A percentile compares a stretch with the other conserved stretches of the same genome.
These are phyloP conservation scores for Gracilariopsis chorda DNA, from an alignment of 23 red algal genomes.

Conservation along the genomic window DNA sequence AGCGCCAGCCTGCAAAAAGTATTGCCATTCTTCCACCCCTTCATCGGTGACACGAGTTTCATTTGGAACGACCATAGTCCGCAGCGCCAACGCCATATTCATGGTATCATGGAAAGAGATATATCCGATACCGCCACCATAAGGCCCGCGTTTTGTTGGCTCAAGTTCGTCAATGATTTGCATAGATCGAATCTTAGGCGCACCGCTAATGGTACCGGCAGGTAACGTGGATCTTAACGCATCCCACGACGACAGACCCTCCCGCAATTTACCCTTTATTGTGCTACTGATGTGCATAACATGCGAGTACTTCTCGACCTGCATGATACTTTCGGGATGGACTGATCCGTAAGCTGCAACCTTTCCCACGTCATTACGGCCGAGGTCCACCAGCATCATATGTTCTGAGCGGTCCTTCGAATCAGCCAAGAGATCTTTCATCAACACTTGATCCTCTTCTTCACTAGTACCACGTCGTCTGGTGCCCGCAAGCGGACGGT, in stretches of 20 bases:
- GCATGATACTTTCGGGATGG: conserved; percentile 77
- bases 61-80: conserved; percentile 94
- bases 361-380: conserved; percentile 95
- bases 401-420: conserved; percentile 92
- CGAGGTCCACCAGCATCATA: conserved; percentile 99
- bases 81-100: conserved; percentile 97
- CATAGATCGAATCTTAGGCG: conserved; percentile 97
- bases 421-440: conserved; percentile 86
- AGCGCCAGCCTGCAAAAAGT: conserved; percentile 93
- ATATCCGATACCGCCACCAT: conserved; percentile 98
- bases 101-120: conserved; percentile 96
- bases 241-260: conserved; percentile 92
- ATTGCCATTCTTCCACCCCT: conserved; percentile 58
- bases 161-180: conserved; percentile 99
- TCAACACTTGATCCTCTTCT: conserved; percentile 85
- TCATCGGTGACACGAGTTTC: not conserved
- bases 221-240: conserved; percentile 91
- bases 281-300: conserved; percentile 99
- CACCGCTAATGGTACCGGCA: conserved; percentile 92
- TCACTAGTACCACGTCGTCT: conserved; percentile 74
- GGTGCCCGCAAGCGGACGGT: conserved; percentile 97
- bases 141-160: conserved; percentile 91
- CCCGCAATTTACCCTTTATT: conserved; percentile 71
- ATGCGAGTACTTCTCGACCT: conserved; percentile 95
- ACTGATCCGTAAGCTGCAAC: conserved; percentile 87